Evolutionary conservation across 805 yeast species (phyloP).

Genomic region (Ogataea saltuana): DNA sequence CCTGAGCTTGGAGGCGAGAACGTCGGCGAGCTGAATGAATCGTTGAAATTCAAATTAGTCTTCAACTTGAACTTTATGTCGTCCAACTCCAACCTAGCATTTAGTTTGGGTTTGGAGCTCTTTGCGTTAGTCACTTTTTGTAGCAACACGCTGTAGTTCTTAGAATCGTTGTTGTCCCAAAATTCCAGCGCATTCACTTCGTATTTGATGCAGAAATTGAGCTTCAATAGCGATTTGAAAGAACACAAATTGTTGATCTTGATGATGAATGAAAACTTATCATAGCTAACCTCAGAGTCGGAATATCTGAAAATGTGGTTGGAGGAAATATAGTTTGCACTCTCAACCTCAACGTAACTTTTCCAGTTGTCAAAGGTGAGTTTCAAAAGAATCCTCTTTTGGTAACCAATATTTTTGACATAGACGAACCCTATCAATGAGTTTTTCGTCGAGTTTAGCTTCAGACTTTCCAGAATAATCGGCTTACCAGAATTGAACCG

Average conservation of each 20-base stretch:
- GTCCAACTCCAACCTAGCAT: conserved; percentile 25
- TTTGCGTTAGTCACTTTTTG: conserved; percentile 28
- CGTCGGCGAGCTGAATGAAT: conserved; percentile 23
- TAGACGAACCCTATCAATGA: conserved; percentile 43
- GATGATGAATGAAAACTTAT: conserved; percentile 51
- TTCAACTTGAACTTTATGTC: conserved; percentile 33
- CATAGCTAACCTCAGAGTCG: conserved; percentile 33
- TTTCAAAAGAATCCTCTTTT: conserved; percentile 44
- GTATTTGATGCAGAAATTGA: conserved; percentile 43
- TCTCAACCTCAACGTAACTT: conserved; percentile 33
- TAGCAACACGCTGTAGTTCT: conserved; percentile 41
- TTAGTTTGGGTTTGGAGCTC: conserved; percentile 7
- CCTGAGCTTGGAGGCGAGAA: conserved; percentile 10
- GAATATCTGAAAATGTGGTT: conserved; percentile 43
- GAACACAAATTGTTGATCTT: conserved; percentile 38
- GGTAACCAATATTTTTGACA: conserved; percentile 41
- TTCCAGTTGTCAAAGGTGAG: conserved; percentile 53
- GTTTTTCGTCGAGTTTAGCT: conserved; percentile 42
- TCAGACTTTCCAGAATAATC: conserved; percentile 38
- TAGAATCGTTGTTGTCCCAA: conserved; percentile 44
- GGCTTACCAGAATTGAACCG: conserved; percentile 33
- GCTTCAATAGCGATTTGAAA: conserved; percentile 27
- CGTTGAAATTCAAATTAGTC: conserved; percentile 32
- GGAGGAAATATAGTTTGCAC: conserved; percentile 38
- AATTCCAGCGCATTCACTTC: conserved; percentile 34